Conservation (phyloP, 164 flowering plant species). For the Brasenia schreberi region DNA sequence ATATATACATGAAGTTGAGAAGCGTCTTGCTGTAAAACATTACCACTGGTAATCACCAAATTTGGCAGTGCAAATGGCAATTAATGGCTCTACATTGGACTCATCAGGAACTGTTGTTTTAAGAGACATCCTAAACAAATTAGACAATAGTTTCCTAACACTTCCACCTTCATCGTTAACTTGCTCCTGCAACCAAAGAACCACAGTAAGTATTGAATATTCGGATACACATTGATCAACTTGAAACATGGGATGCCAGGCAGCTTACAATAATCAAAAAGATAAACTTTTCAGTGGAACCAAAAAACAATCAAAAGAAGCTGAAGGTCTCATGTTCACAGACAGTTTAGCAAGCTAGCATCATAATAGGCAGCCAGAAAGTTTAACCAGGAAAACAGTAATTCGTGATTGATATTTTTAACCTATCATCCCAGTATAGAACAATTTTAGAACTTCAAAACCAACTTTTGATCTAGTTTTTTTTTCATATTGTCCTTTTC, state of each 20-base stretch:
- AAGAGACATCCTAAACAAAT: conserved; percentile 52
- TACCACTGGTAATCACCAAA: conserved; percentile 94
- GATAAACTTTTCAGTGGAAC: too few relatives aligned
- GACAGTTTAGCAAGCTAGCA: not conserved
- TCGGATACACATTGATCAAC: not conserved
- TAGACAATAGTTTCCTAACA: conserved; percentile 46
- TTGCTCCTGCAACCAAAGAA: conserved; percentile 11
- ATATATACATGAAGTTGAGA: not conserved
- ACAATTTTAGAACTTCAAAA: too few relatives aligned
- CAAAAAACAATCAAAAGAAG: too few relatives aligned
- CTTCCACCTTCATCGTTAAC: conserved; percentile 40
- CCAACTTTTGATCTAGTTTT: too few relatives aligned
- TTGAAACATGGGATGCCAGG: not conserved
- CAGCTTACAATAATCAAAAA: not conserved
- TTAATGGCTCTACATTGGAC: conserved; percentile 38
- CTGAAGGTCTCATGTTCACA: not conserved
- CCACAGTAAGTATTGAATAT: not conserved
- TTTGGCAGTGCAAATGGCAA: conserved; percentile 49
- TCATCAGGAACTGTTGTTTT: conserved; percentile 43
- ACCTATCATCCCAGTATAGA: too few relatives aligned
- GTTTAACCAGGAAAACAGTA: too few relatives aligned
- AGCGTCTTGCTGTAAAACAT: not conserved
- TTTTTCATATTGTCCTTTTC: too few relatives aligned
- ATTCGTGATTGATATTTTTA: too few relatives aligned
- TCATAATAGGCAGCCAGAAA: too few relatives aligned